Base-by-base conservation (phyloP, 306 rosid genomes). In the Vigna hirtella region DNA sequence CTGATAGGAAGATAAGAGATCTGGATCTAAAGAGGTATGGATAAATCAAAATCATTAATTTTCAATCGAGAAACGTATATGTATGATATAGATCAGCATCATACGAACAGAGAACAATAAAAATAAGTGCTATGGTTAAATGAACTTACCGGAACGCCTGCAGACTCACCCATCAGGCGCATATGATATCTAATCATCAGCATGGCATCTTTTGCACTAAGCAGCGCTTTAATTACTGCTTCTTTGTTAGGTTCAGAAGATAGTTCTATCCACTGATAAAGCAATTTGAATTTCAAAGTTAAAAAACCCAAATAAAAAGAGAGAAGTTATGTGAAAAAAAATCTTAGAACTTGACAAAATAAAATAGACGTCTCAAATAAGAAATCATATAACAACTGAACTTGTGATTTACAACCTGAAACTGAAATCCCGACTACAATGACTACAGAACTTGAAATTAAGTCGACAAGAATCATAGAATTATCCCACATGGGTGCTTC, bases 161-260 rank as follows among this genome's bases (percentile, higher is more conserved):
- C 91, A 68, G 98, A 98, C 81, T 88, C 90, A 2, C 99, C 99
- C 98, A 92, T 91, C 51, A 52, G 82, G 79, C 87, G 92, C 98
- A 95, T 89, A 59, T 81, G 91, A 87, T 82, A 68, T 85, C 98
- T 86, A 83, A 95, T 90, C 80, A 80, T 83, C 72, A 86, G 88
- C 94, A 93, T 89, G n/a, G 98, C 93, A 24, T 93, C 92, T 88
- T 87, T 93, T 51, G 98, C 95, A 79, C 90, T 91, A 62, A 91
- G 73, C 72, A 95, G 82, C 76, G 93, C 93, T 85, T 90, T 85
- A 71, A 84, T 56, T 47, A 93, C 84, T 70, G 78, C 84, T 81
- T 81, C 90, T 48, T 87, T 85, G 76, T 28, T 78, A 68, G 96
- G 89, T 68, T 85, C 87, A 79, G 83, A 82, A 83, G 91, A 89